Conservation (phyloP, 345 rosid genomes). For the Hibiscus mutabilis region DNA sequence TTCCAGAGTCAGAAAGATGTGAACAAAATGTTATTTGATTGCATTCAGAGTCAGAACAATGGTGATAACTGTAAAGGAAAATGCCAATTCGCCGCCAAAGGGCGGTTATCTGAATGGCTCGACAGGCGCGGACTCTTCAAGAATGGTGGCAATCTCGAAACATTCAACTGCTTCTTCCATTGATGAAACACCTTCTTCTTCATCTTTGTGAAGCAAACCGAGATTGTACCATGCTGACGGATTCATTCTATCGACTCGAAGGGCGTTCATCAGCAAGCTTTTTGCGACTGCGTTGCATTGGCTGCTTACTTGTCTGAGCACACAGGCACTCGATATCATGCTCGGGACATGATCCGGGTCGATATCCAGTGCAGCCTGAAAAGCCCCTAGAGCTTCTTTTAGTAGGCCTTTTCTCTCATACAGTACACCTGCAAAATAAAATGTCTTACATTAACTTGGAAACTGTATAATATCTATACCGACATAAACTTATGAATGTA, state of each 20-base stretch:
- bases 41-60: not conserved
- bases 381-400: slow-evolving; percentile 56
- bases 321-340: slow-evolving; percentile 49
- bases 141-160: slow-evolving; percentile 53
- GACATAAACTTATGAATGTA: not conserved
- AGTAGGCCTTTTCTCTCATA: slow-evolving; percentile 41
- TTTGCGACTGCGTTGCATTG: slow-evolving; percentile 36
- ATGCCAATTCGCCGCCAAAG: not conserved
- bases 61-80: not conserved
- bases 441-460: not conserved
- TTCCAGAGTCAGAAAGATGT: not conserved
- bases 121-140: slow-evolving; percentile 58
- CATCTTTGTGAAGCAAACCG: slow-evolving; percentile 46
- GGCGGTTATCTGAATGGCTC: slow-evolving; percentile 63
- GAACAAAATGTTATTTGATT: not conserved
- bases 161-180: slow-evolving; percentile 54
- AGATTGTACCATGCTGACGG: slow-evolving; percentile 66
- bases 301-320: slow-evolving; percentile 34
- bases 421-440: slow-evolving; percentile 39
- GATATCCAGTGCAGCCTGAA: slow-evolving; percentile 41
- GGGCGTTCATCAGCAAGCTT: slow-evolving; percentile 70
- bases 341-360: slow-evolving; percentile 61
- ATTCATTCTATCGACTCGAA: slow-evolving; percentile 49
- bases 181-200: slow-evolving; percentile 41
- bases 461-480: not conserved